phyloP scores from a whole-genome alignment of 306 rosid species.

The Ormosia semicastrata region DNA sequence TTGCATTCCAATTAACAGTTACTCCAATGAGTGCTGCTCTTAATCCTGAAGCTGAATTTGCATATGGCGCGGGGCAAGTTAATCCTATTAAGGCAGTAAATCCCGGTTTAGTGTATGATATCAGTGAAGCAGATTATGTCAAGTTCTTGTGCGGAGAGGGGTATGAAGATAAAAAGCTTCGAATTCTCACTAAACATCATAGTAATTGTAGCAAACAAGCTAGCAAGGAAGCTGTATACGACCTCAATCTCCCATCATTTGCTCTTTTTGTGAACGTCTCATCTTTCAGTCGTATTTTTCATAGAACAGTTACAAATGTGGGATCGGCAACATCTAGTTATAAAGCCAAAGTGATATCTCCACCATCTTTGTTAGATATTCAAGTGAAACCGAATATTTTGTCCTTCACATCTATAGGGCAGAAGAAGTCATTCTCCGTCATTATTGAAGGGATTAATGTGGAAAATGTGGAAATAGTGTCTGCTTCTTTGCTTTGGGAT shows the following conservation, averaged over 20 bases:
- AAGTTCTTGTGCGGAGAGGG: constrained; percentile 48
- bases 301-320: constrained; percentile 28
- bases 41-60: constrained; percentile 41
- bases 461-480: neutral
- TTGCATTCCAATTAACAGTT: constrained; percentile 14
- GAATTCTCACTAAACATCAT: neutral
- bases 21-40: constrained; percentile 22
- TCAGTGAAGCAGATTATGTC: constrained; percentile 25
- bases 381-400: constrained; percentile 35
- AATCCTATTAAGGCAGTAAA: constrained; percentile 35
- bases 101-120: constrained; percentile 52
- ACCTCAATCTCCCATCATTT: constrained; percentile 58
- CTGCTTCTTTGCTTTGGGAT: constrained; percentile 42
- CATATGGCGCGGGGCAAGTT: constrained; percentile 49
- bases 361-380: constrained; percentile 12
- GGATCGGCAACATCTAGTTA: neutral
- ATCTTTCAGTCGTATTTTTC: neutral
- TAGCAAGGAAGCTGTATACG: neutral
- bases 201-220: neutral
- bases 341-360: constrained; percentile 12
- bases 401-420: constrained; percentile 27
- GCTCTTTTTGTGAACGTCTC: neutral
- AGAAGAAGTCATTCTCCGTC: constrained; percentile 24
- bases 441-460: neutral
- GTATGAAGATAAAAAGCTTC: neutral